A percentile compares a stretch with the other conserved stretches of the same genome.
Conservation (phyloP, 306 rosid genomes). For the Senna tora region DNA sequence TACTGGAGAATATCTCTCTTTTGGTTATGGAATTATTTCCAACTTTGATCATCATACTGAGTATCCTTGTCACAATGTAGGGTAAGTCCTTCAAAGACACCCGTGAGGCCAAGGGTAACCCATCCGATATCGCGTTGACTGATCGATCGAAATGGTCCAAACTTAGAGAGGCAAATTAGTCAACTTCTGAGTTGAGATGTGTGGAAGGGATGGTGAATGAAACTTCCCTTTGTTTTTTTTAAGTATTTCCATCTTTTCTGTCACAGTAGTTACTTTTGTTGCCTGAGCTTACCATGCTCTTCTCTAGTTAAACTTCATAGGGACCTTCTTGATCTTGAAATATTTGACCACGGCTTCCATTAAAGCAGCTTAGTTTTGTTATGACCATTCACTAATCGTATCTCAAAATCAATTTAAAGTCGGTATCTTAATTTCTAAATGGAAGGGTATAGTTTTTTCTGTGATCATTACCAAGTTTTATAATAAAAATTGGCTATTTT, state of each 20-base stretch:
- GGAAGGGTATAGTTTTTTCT: not conserved
- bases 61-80: slow-evolving; percentile 49
- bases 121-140: slow-evolving; percentile 56
- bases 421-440: too few relatives aligned
- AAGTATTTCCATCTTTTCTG: slow-evolving; percentile 53
- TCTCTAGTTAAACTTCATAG: slow-evolving; percentile 62
- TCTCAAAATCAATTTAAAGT: too few relatives aligned
- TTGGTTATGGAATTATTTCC: slow-evolving; percentile 6
- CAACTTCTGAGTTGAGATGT: slow-evolving; percentile 49
- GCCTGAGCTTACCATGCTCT: slow-evolving; percentile 46
- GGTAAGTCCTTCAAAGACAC: slow-evolving; percentile 99
- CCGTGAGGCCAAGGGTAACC: slow-evolving; percentile 81
- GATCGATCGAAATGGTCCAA: slow-evolving; percentile 4
- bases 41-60: slow-evolving; percentile 3
- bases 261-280: slow-evolving; percentile 51
- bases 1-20: slow-evolving; percentile 1
- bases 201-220: slow-evolving; percentile 65
- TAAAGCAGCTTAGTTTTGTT: slow-evolving; percentile 34
- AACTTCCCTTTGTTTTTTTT: slow-evolving; percentile 55
- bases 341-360: slow-evolving; percentile 36
- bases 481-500: not conserved
- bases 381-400: slow-evolving; percentile 13
- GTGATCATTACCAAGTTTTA: not conserved
- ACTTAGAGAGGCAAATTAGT: slow-evolving; percentile 41
- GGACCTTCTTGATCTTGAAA: slow-evolving; percentile 48